These are phyloP conservation scores for Uronychia binucleata DNA, from an alignment of 73 alveolate species.

Conservation along the genomic window DNA sequence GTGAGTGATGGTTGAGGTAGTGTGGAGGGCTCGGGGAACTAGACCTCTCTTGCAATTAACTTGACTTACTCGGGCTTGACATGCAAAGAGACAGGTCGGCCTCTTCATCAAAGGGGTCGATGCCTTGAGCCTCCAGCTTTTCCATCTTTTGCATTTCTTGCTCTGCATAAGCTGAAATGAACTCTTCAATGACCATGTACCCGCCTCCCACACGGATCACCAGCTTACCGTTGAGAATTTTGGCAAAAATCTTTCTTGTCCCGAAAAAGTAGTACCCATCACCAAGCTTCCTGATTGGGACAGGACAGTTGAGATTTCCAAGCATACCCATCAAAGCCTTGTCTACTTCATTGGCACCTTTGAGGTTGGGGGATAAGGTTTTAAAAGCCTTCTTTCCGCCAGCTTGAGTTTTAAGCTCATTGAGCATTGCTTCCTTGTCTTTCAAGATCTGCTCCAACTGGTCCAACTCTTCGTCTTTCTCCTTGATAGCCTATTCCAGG, in stretches of 20 bases:
- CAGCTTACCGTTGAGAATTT: slow-evolving; percentile 50
- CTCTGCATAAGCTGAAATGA: slow-evolving; percentile 54
- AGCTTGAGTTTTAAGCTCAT: background rate
- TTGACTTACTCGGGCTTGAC: background rate
- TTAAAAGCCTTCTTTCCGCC: background rate
- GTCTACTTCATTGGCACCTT: slow-evolving; percentile 51
- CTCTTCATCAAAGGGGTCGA: background rate
- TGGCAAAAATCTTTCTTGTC: slow-evolving; percentile 54
- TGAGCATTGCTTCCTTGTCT: background rate
- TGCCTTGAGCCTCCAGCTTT: background rate
- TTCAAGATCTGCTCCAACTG: background rate
- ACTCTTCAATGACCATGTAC: slow-evolving; percentile 69
- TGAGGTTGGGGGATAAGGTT: background rate
- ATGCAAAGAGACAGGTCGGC: background rate
- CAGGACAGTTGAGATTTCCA: slow-evolving; percentile 43
- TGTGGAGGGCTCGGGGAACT: too few species aligned
- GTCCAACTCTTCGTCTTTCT: background rate
- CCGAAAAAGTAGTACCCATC: slow-evolving; percentile 66
- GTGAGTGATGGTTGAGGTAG: too few species aligned
- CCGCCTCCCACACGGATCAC: slow-evolving; percentile 77
- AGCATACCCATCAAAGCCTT: slow-evolving; percentile 42
- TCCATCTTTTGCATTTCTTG: slow-evolving; percentile 29
- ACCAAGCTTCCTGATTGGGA: slow-evolving; percentile 53
- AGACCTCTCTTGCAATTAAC: too few species aligned
- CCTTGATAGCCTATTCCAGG: background rate